Evolutionary conservation across 1,284 basidiomycete species (phyloP), one percentile per base, ranked within the genome.

Genomic region (Pascua guehoae): DNA sequence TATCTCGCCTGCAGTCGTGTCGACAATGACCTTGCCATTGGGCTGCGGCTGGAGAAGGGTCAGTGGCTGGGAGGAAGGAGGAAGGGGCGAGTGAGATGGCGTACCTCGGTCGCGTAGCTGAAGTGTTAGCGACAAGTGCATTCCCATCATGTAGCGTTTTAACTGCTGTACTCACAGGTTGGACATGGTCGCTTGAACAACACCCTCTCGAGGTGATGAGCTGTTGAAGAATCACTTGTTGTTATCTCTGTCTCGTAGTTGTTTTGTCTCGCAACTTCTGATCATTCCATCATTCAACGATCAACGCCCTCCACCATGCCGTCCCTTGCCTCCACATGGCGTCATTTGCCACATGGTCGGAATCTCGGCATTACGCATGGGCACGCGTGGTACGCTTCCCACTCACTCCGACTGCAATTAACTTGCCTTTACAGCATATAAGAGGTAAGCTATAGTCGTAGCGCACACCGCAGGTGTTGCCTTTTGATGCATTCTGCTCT

Each of bases 1-100:
- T 47, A 96, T 87, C 69, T 95, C 91, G 17, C 92, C 93, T 12
- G 85, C 87, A 1, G 91, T 92, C 0, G 95, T 98, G 61, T 91
- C 85, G 48, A 98, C 81, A 43, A 96, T 85, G 53, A 96, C 88
- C 61, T 88, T 86, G 59, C 91, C 92, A 56, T 86, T 83, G 0
- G 91, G 91, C 17, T 91, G 65, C 9, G 76, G 76, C 76, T 78
- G 51, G 8, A 36, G 5, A 43, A 53, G 12, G 54, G 45, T 14
- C 12, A 9, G 11, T 44, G 4, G 42, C 17, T 10, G 17, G 46
- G 44, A 24, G 10, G 38, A 40, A 18, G 12, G 37, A 36, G n/a
- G 55, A 16, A 32, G 12, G 1, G 9, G 44, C 12, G 24, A 32
- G 24, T 3, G 24, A 16, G 16, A 17, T 5, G 24, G 49, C 60